phyloP scores from a whole-genome alignment of 129 eudicot species.

The Oenanthe sinensis region DNA sequence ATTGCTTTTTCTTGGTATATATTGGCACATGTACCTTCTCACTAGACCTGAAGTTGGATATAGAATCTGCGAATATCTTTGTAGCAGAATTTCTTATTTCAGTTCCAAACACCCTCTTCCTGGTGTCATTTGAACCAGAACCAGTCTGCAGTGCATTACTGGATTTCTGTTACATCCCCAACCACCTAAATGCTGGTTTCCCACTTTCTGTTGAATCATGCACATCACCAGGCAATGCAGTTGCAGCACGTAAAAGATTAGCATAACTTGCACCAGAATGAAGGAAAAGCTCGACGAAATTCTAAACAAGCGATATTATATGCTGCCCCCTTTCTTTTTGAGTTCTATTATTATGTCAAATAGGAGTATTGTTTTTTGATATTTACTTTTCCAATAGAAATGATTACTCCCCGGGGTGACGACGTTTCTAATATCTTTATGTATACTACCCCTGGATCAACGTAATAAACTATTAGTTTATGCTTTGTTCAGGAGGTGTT shows the following conservation, averaged over 20 bases:
- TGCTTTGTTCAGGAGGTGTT: no score
- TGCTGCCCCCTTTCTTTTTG: no score
- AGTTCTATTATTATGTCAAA: no score
- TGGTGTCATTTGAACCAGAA: constrained; percentile 24
- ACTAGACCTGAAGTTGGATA: no score
- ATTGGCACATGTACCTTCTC: constrained; percentile 23
- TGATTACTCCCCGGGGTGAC: no score
- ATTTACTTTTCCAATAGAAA: no score
- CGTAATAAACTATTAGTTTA: no score
- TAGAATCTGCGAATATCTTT: no score
- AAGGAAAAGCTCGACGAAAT: constrained; percentile 75
- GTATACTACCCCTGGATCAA: no score
- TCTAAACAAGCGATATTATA: constrained; percentile 26
- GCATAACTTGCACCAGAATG: constrained; percentile 49
- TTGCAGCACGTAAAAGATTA: constrained; percentile 36
- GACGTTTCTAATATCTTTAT: no score
- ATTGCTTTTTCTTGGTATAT: constrained; percentile 14
- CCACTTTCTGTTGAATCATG: constrained; percentile 38
- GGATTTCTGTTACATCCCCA: constrained; percentile 28
- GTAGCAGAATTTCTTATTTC: constrained; percentile 38
- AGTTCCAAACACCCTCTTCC: constrained; percentile 55
- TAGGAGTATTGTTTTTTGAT: no score
- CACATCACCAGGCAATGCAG: constrained; percentile 51
- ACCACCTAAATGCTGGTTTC: constrained; percentile 64
- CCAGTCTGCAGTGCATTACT: constrained; percentile 21